phyloP scores from a whole-genome alignment of 257 asterid species.

The Forsythia suspensa region DNA sequence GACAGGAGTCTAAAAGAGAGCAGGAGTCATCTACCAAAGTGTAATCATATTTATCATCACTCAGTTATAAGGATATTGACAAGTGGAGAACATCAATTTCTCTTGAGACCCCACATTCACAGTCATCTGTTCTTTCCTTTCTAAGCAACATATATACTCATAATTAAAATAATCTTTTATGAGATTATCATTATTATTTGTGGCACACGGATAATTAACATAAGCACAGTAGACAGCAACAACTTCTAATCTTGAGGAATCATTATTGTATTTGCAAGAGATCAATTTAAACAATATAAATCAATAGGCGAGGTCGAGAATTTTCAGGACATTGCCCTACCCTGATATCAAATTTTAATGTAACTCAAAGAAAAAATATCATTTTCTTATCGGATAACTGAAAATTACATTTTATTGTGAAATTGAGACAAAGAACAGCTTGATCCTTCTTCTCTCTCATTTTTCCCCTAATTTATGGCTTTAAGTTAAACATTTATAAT shows the following conservation, averaged over 20 bases:
- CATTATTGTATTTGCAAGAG: no score
- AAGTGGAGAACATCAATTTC: neutral
- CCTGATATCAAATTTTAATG: no score
- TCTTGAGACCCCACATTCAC: neutral
- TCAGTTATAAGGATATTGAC: neutral
- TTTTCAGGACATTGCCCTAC: no score
- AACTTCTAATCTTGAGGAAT: no score
- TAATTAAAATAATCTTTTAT: neutral
- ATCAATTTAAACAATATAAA: no score
- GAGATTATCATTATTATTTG: neutral
- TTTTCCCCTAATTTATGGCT: neutral
- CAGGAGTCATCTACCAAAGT: no score
- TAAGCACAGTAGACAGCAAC: no score
- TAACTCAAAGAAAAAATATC: neutral
- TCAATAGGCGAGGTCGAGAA: no score
- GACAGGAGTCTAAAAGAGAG: no score
- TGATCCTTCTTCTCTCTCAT: neutral
- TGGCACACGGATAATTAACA: no score
- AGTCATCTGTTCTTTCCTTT: neutral
- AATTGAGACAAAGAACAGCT: neutral
- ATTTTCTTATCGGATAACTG: neutral
- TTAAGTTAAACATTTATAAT: neutral
- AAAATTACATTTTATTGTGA: neutral
- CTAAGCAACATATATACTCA: neutral
- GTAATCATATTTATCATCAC: no score